Conservation (phyloP, 2,329 filamentous ascomycete genomes). For the Pseudohalonectria lignicola region DNA sequence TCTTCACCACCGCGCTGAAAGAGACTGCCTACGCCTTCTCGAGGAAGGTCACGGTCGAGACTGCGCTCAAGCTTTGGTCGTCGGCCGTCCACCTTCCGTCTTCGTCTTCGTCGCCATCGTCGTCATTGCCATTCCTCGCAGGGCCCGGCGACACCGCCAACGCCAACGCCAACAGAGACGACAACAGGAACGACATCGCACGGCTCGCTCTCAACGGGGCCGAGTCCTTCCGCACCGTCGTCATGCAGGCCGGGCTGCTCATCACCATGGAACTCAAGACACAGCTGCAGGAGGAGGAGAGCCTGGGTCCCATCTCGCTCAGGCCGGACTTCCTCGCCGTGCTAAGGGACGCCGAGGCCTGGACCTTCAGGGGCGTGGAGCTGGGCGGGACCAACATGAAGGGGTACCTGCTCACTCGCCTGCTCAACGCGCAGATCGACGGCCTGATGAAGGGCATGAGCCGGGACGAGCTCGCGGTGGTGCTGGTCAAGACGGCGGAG, state of each 20-base stretch:
- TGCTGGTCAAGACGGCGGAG: slow-evolving; percentile 19
- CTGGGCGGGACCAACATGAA: slow-evolving; percentile 45
- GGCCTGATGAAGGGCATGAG: slow-evolving; percentile 23
- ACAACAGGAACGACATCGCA: slow-evolving; percentile 21
- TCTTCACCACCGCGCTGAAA: slow-evolving; percentile 24
- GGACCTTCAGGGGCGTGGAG: slow-evolving; percentile 26
- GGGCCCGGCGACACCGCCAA: not conserved
- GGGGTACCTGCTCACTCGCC: slow-evolving; percentile 29
- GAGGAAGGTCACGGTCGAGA: slow-evolving; percentile 34
- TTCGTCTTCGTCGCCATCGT: slow-evolving; percentile 16
- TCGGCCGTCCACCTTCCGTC: slow-evolving; percentile 8
- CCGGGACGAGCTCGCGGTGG: slow-evolving; percentile 19
- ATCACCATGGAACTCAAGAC: slow-evolving; percentile 27
- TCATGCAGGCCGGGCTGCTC: slow-evolving; percentile 21
- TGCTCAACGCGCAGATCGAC: slow-evolving; percentile 29
- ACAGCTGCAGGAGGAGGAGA: slow-evolving; percentile 27
- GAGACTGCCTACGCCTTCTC: slow-evolving; percentile 39
- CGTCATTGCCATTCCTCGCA: not conserved
- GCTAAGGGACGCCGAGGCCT: slow-evolving; percentile 27
- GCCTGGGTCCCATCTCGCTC: slow-evolving; percentile 19
- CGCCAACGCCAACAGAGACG: not conserved
- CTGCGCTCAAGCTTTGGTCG: slow-evolving; percentile 33
- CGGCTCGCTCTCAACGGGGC: slow-evolving; percentile 31
- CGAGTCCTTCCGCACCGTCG: slow-evolving; percentile 26
- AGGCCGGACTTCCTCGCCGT: slow-evolving; percentile 29